Evolutionary conservation across 805 yeast species (phyloP).

Genomic region (Lipomyces japonicus): DNA sequence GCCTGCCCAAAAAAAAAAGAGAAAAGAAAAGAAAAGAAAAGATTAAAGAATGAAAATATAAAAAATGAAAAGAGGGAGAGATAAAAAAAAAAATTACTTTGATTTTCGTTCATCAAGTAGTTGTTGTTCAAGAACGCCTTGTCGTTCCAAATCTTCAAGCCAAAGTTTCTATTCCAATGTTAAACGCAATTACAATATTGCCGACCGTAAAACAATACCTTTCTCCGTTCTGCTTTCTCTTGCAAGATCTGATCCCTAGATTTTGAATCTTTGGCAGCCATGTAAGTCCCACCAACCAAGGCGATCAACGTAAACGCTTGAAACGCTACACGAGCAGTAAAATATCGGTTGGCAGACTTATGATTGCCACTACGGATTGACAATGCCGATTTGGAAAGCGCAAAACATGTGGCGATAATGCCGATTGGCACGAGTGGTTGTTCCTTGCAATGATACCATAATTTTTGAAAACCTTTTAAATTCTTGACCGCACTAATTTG

Average conservation of each 20-base stretch:
- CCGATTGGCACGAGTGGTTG: conserved; percentile 74
- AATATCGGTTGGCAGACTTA: conserved; percentile 68
- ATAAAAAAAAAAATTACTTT: too few species aligned
- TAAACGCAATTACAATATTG: too few species aligned
- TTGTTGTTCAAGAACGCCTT: too few species aligned
- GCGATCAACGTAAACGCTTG: conserved; percentile 76
- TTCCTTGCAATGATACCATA: conserved; percentile 58
- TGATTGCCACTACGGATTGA: conserved; percentile 66
- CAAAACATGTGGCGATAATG: conserved; percentile 17
- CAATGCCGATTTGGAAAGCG: conserved; percentile 68
- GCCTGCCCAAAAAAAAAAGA: too few species aligned
- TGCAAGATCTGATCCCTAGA: conserved; percentile 41
- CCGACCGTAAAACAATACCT: conserved; percentile 12
- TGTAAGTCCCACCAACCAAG: conserved; percentile 67
- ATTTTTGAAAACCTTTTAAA: conserved; percentile 45
- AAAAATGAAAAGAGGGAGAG: too few species aligned
- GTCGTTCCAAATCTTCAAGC: conserved; percentile 65
- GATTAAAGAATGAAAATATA: too few species aligned
- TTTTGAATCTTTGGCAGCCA: conserved; percentile 47
- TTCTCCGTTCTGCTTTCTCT: conserved; percentile 26
- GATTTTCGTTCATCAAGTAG: too few species aligned
- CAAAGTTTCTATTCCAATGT: conserved; percentile 55
- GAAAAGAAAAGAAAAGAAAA: too few species aligned
- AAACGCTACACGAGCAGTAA: conserved; percentile 76
- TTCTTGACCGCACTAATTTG: conserved; percentile 15